Evolutionary conservation across 1,284 basidiomycete species (phyloP), one percentile per base, ranked within the genome.

Genomic region (Cryptococcus wingfieldii): DNA sequence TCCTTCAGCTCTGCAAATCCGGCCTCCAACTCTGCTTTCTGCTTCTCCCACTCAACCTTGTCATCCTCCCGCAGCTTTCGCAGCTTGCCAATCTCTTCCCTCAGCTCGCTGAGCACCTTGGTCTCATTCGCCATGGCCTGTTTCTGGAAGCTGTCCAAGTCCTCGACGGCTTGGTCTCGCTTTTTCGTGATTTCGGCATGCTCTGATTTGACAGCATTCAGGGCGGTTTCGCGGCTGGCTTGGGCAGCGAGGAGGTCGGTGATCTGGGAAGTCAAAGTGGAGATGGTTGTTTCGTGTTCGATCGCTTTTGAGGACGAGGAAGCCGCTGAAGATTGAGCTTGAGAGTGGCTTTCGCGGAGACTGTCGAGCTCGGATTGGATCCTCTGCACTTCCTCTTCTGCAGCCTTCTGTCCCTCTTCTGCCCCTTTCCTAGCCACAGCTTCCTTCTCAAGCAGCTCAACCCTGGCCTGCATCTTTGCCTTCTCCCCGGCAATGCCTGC

Each of bases 121-220:
- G 62, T 51, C 55, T 71, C 67, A 27, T 57, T 64, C 9, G 56
- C 55, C 54, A 66, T 60, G 1, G 66, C 63, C 13, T 62, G 63
- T 13, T 60, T 50, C 47, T 68, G 68, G 52, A 65, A 66, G 13
- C 59, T 49, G 18, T 67, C 64, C n/a, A 70, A 59, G 31, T 70
- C 64, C 5, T 53, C 43, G 2, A 46, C 47, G 4, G 63, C 63
- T 48, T 59, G 57, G 38, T 62, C 55, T 4, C 55, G 53, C 28
- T 59, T 47, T 7, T 45, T 51, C 14, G 59, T 50, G 2, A 47
- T 42, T 9, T 45, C 27, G 4, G 46, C 51, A 9, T 51, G 50
- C 39, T 54, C 56, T 12, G n/a, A 38, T 13, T 38, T 27, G 7
- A 56, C 41, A 19, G n/a, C 27, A 19, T n/a, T 44, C 38, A 59